Evolutionary conservation across 2,329 filamentous ascomycete genomes (phyloP).

Genomic region (Botryotinia calthae): DNA sequence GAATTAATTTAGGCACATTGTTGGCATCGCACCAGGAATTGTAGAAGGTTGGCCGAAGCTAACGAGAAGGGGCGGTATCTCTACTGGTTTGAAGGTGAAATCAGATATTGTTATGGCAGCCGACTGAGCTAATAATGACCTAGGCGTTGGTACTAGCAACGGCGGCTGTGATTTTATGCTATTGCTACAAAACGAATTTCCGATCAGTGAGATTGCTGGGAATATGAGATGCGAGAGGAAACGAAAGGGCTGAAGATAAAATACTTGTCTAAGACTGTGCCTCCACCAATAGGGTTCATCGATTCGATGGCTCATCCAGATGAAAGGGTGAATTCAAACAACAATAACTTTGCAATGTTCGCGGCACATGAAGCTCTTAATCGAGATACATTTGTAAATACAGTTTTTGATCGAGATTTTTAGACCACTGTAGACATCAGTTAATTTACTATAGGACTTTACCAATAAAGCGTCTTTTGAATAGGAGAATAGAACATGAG

Average conservation of each 20-base stretch:
- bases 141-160: background rate
- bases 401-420: background rate
- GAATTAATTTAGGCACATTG: background rate
- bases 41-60: background rate
- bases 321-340: background rate
- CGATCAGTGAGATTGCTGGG: background rate
- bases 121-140: background rate
- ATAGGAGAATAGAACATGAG: background rate
- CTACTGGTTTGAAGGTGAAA: background rate
- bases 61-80: background rate
- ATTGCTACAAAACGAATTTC: background rate
- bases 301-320: background rate
- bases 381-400: background rate
- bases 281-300: background rate
- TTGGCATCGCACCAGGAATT: background rate
- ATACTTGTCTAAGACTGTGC: background rate
- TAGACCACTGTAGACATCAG: background rate
- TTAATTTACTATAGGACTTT: background rate
- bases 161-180: background rate
- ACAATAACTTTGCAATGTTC: background rate
- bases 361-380: background rate
- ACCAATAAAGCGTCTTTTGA: background rate
- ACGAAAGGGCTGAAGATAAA: background rate
- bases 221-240: background rate
- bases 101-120: background rate